Evolutionary conservation across 2,329 filamentous ascomycete genomes (phyloP).

Genomic region (Lecanicillium sp.): DNA sequence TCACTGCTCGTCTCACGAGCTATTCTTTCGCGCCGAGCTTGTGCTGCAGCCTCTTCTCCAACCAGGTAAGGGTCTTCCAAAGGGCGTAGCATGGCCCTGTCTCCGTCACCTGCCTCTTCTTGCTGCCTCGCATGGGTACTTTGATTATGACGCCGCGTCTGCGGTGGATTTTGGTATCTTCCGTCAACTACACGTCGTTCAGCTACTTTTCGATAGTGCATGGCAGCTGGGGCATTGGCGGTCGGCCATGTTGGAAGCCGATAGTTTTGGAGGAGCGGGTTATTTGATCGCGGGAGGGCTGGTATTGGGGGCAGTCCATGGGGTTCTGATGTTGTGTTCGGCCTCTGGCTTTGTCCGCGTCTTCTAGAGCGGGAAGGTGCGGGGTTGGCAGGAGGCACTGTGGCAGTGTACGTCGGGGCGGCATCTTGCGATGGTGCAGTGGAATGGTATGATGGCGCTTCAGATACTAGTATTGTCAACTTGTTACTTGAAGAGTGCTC

Average conservation of each 20-base stretch:
- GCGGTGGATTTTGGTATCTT: conserved; percentile 22
- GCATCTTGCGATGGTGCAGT: conserved; percentile 37
- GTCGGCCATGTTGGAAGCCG: conserved; percentile 52
- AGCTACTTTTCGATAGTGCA: conserved; percentile 57
- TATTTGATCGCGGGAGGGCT: conserved; percentile 24
- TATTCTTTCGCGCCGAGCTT: conserved; percentile 48
- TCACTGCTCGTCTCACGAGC: conserved; percentile 47
- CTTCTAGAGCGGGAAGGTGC: conserved; percentile 12
- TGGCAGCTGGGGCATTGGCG: conserved; percentile 42
- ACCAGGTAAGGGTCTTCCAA: conserved; percentile 61
- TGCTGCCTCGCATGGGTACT: neutral
- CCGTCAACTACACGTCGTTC: conserved; percentile 47
- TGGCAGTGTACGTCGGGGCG: conserved; percentile 44
- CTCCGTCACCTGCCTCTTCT: conserved; percentile 1
- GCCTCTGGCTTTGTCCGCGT: conserved; percentile 14
- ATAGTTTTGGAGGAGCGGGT: conserved; percentile 42
- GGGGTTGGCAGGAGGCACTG: conserved; percentile 8
- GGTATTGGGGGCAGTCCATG: conserved; percentile 45
- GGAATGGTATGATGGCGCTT: conserved; percentile 57
- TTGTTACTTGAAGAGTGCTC: neutral
- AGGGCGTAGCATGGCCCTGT: conserved; percentile 29
- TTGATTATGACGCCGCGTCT: conserved; percentile 3
- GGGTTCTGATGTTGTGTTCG: conserved; percentile 7
- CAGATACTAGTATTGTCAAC: conserved; percentile 39
- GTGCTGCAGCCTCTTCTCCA: conserved; percentile 53